Evolutionary conservation across 257 asterid species (phyloP).

Genomic region (Mentha longifolia): DNA sequence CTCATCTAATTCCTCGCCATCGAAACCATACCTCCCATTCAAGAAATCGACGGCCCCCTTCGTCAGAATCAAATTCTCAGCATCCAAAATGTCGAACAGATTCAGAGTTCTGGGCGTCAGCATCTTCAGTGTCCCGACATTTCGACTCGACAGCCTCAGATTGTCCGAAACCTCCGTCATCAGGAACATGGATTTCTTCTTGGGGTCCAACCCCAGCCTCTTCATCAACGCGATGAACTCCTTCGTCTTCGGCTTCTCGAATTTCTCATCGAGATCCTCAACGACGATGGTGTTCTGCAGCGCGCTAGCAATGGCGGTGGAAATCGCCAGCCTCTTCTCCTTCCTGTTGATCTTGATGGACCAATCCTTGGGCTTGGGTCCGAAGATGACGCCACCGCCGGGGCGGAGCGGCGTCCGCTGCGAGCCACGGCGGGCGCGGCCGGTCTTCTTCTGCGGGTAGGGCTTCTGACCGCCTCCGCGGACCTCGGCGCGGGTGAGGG

Average conservation of each 20-base stretch:
- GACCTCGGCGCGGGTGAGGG: conserved; percentile 93
- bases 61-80: conserved; percentile 75
- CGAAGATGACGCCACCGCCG: conserved; percentile 94
- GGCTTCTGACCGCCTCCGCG: conserved; percentile 93
- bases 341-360: conserved; percentile 82
- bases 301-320: conserved; percentile 90
- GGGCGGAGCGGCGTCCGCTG: conserved; percentile 90
- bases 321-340: conserved; percentile 83
- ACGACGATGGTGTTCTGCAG: conserved; percentile 67
- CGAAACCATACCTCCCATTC: conserved; percentile 81
- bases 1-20: conserved; percentile 44
- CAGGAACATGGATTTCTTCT: conserved; percentile 74
- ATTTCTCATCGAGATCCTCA: conserved; percentile 77
- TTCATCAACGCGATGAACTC: conserved; percentile 75
- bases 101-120: conserved; percentile 92
- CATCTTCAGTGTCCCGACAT: conserved; percentile 80
- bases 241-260: conserved; percentile 87
- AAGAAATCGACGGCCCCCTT: conserved; percentile 77
- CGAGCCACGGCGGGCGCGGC: conserved; percentile 91
- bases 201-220: conserved; percentile 88
- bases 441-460: conserved; percentile 87
- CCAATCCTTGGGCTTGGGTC: conserved; percentile 98
- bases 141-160: conserved; percentile 70
- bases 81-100: conserved; percentile 83
- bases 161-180: conserved; percentile 82